phyloP scores from a whole-genome alignment of 169 alveolate genomes.

The Eimeria tenella region DNA sequence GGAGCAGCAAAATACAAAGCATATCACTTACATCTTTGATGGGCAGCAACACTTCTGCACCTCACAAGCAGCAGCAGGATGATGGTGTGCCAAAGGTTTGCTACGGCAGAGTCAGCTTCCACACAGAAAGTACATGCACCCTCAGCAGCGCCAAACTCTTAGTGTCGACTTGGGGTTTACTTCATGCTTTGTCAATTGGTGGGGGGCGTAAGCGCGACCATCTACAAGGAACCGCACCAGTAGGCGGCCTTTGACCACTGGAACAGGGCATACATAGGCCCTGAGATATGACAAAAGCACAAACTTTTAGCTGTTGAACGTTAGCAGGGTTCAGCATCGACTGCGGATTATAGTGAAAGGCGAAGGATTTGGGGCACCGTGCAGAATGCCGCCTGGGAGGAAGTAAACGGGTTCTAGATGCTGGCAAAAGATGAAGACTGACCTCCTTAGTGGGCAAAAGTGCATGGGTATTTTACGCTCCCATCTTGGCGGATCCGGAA shows the following conservation, averaged over 20 bases:
- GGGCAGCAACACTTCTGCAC: background rate
- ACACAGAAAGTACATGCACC: background rate
- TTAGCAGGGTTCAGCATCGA: background rate
- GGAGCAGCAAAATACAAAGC: background rate
- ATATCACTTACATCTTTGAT: no score
- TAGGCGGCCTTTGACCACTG: conserved; percentile 54
- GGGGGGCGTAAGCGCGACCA: conserved; percentile 7
- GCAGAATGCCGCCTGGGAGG: no score
- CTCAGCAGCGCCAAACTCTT: background rate
- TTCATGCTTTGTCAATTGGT: background rate
- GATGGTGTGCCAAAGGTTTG: background rate
- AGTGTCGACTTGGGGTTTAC: background rate
- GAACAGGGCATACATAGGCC: conserved; percentile 37
- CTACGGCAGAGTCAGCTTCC: background rate
- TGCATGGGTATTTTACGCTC: conserved; percentile 11
- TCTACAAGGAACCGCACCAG: conserved; percentile 41
- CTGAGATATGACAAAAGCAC: background rate
- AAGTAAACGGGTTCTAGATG: no score
- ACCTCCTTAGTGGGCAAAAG: conserved; percentile 40
- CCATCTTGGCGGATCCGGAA: conserved; percentile 35
- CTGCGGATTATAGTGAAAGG: background rate
- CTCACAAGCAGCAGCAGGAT: background rate
- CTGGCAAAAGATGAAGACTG: no score
- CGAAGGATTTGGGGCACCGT: background rate
- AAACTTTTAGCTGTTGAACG: background rate